These are phyloP conservation scores for Penicillium antarcticum DNA, from an alignment of 495 filamentous ascomycete genomes.

Conservation along the genomic window DNA sequence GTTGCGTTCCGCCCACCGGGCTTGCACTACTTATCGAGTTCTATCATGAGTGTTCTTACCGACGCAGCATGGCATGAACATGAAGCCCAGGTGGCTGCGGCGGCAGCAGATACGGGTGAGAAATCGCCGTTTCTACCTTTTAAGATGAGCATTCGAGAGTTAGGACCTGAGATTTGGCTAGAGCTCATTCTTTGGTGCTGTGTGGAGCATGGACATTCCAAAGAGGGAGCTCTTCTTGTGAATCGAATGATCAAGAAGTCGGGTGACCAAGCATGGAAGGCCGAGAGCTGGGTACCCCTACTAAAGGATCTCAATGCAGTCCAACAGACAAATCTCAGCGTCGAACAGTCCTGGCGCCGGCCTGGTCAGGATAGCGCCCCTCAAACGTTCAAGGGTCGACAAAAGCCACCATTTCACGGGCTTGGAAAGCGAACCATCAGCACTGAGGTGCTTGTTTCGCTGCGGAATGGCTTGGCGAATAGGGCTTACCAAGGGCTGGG, in stretches of 20 bases:
- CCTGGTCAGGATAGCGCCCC: conserved; percentile 17
- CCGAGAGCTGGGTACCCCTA: conserved; percentile 37
- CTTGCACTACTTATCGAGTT: conserved; percentile 52
- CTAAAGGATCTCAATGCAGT: conserved; percentile 25
- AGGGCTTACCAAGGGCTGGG: conserved; percentile 30
- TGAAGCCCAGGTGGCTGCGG: conserved; percentile 39
- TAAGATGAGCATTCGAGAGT: conserved; percentile 47
- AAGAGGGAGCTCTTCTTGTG: conserved; percentile 51
- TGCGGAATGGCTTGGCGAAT: conserved; percentile 51
- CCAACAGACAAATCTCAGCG: conserved; percentile 31
- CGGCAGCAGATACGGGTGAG: conserved; percentile 44
- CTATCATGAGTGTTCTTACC: conserved; percentile 59
- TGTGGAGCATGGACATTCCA: conserved; percentile 56
- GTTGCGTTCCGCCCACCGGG: conserved; percentile 52
- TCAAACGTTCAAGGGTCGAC: conserved; percentile 12
- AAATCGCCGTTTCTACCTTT: conserved; percentile 51
- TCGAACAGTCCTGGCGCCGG: conserved; percentile 33
- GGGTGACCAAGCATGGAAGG: conserved; percentile 34
- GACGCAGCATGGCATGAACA: conserved; percentile 60
- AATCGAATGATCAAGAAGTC: conserved; percentile 32
- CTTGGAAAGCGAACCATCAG: conserved; percentile 52
- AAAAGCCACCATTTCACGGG: conserved; percentile 35
- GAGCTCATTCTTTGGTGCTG: conserved; percentile 68
- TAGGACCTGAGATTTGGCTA: conserved; percentile 61
- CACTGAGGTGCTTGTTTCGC: conserved; percentile 52